These are phyloP conservation scores for Bruguiera sexangula DNA, from an alignment of 345 rosid genomes.

Conservation along the genomic window DNA sequence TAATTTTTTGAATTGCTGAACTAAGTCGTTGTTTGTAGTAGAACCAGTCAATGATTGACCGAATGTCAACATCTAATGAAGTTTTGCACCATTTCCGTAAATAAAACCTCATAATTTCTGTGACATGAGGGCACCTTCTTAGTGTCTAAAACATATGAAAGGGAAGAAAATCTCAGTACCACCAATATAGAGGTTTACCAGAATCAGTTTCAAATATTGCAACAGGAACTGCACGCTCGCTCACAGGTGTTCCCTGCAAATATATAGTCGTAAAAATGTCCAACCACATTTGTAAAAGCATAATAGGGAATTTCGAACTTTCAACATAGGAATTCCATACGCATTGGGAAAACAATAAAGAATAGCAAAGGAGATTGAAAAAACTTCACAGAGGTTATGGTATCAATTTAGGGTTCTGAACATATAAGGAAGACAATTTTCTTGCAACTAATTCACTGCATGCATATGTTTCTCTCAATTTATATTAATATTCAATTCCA, in stretches of 20 bases:
- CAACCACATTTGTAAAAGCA: neutral
- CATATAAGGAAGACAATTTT: too few species aligned
- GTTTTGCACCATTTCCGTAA: conserved; percentile 93
- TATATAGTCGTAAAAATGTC: conserved; percentile 17
- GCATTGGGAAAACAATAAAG: neutral
- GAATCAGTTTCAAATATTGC: conserved; percentile 86
- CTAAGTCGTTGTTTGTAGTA: conserved; percentile 92
- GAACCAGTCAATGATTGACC: conserved; percentile 90
- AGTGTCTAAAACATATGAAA: conserved; percentile 16
- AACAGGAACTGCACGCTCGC: conserved; percentile 99
- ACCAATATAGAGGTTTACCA: conserved; percentile 44
- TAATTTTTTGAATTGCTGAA: conserved; percentile 87
- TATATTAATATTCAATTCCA: too few species aligned
- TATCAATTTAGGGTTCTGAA: too few species aligned
- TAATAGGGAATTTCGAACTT: conserved; percentile 14
- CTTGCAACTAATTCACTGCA: too few species aligned
- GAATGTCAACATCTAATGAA: conserved; percentile 60
- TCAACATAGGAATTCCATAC: neutral
- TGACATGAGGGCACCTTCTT: conserved; percentile 19
- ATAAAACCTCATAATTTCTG: conserved; percentile 74
- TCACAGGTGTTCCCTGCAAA: conserved; percentile 85
- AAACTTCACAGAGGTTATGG: neutral
- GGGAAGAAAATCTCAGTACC: conserved; percentile 10
- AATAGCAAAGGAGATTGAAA: neutral
- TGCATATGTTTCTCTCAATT: too few species aligned